Percentiles rank a stretch among this genome's conserved stretches.
Evolutionary conservation across 2,329 filamentous ascomycete species (phyloP).

Genomic region (Simplicillium aogashimaense): DNA sequence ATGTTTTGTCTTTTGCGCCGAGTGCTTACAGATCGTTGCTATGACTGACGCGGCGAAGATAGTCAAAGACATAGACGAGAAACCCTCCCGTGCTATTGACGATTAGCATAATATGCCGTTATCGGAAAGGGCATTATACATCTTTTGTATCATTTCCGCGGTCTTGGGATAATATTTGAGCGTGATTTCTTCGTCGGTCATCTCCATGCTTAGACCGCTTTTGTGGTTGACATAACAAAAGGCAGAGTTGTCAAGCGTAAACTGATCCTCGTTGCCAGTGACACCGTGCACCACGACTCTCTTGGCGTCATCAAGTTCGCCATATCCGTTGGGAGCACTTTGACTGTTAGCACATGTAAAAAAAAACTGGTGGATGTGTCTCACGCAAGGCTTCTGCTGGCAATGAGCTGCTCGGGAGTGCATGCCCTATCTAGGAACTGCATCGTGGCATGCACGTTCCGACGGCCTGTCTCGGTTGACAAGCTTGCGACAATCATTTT

Average conservation of each 20-base stretch:
- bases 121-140: too few species aligned
- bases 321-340: not conserved
- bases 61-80: too few species aligned
- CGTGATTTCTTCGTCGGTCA: not conserved
- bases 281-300: not conserved
- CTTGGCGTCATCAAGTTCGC: not conserved
- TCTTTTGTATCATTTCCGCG: too few species aligned
- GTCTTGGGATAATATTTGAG: too few species aligned
- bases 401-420: not conserved
- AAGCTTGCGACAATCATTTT: too few species aligned
- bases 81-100: too few species aligned
- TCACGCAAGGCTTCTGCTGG: not conserved
- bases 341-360: not conserved
- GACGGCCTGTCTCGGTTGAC: too few species aligned
- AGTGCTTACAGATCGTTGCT: too few species aligned
- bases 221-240: not conserved
- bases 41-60: too few species aligned
- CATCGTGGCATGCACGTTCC: too few species aligned
- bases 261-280: not conserved
- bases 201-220: not conserved
- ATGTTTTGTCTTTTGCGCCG: too few species aligned
- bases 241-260: not conserved
- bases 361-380: not conserved
- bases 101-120: too few species aligned
- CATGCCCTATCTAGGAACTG: not conserved